Evolutionary conservation across 2,329 filamentous ascomycete species (phyloP).

Genomic region (Pseudocercospora cruenta): DNA sequence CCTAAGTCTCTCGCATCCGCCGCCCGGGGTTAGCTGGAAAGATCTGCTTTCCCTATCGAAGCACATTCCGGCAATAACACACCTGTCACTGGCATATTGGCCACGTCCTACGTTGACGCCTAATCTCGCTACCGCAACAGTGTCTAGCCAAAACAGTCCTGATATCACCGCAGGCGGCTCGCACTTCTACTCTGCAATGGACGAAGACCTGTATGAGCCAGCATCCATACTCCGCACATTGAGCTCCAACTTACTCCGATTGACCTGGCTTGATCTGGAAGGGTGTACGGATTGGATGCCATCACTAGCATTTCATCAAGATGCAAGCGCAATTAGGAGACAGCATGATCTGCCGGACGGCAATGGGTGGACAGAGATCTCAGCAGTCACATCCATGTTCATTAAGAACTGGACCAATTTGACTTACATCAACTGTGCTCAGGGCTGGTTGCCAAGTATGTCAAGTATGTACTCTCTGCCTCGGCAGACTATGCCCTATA

Average conservation of each 20-base stretch:
- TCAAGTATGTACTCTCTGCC: conserved; percentile 37
- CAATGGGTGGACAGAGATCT: background rate
- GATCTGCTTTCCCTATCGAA: conserved; percentile 58
- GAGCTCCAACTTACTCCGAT: conserved; percentile 58
- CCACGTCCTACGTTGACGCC: conserved; percentile 62
- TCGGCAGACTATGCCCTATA: conserved; percentile 22
- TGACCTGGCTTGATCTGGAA: conserved; percentile 65
- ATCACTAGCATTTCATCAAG: conserved; percentile 45
- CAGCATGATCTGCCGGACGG: background rate
- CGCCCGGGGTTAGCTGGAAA: conserved; percentile 56
- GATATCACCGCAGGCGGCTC: conserved; percentile 55
- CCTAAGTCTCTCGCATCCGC: conserved; percentile 61
- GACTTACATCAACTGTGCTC: conserved; percentile 45
- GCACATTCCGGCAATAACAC: conserved; percentile 60
- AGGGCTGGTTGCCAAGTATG: conserved; percentile 48
- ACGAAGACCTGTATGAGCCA: conserved; percentile 61
- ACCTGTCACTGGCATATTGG: conserved; percentile 67
- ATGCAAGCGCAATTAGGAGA: background rate
- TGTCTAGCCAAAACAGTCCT: conserved; percentile 46
- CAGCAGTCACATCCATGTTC: conserved; percentile 41
- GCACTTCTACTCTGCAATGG: conserved; percentile 56
- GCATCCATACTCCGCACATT: conserved; percentile 60
- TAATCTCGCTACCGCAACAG: conserved; percentile 52
- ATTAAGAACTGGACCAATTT: conserved; percentile 50
- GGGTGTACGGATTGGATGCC: conserved; percentile 61